Conservation (phyloP, 768 basidiomycete species). For the Mycena rebaudengoi region DNA sequence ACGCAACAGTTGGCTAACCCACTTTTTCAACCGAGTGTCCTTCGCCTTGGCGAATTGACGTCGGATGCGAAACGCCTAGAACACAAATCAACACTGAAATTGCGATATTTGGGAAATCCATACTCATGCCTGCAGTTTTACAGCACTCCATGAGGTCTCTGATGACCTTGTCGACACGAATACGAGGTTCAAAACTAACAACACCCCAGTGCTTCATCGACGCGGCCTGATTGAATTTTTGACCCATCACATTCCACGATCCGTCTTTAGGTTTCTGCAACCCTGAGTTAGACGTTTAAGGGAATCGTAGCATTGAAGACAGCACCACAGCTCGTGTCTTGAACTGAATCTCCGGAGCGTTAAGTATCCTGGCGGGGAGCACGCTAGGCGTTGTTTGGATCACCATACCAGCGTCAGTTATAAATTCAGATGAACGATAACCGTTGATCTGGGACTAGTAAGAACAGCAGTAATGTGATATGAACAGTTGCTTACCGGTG, state of each 20-base stretch:
- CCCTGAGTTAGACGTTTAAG: neutral
- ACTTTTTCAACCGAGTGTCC: neutral
- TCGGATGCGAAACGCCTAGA: neutral
- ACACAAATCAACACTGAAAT: neutral
- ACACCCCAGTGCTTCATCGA: conserved; percentile 31
- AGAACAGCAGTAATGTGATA: neutral
- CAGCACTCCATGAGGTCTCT: conserved; percentile 1
- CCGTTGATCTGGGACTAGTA: conserved; percentile 6
- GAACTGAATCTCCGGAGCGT: conserved; percentile 27
- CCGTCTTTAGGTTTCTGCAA: conserved; percentile 36
- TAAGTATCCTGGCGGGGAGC: conserved; percentile 28
- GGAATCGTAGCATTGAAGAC: too few relatives aligned
- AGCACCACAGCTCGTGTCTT: neutral
- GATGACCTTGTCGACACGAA: neutral
- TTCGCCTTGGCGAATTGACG: neutral
- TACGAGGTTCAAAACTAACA: conserved; percentile 13
- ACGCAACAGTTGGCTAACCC: neutral
- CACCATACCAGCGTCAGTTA: conserved; percentile 51
- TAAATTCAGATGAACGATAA: conserved; percentile 37
- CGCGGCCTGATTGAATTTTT: conserved; percentile 26
- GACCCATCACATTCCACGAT: conserved; percentile 37
- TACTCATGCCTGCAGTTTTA: conserved; percentile 27
- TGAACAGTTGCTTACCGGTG: conserved; percentile 2
- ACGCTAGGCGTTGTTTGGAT: conserved; percentile 37
- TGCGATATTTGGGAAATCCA: neutral